Evolutionary conservation across 106 monocot species (phyloP).

Genomic region (Agapanthus africanus): DNA sequence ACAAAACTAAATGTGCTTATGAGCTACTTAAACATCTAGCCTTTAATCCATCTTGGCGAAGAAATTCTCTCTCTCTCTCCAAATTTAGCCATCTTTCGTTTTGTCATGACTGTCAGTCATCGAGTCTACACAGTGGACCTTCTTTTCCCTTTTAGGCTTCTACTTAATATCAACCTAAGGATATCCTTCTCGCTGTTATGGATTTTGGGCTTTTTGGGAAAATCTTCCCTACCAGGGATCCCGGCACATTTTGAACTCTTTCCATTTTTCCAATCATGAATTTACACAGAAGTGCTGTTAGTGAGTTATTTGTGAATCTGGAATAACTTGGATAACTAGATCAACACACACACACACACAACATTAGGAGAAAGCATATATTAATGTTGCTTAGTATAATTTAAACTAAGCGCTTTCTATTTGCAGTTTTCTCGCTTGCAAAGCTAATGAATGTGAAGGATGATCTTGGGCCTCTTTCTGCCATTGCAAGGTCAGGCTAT

Average conservation of each 20-base stretch:
- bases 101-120: neutral
- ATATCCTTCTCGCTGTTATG: neutral
- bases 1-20: neutral
- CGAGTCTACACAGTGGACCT: neutral
- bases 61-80: neutral
- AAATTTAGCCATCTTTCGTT: neutral
- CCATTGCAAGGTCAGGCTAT: constrained; percentile 71
- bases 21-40: neutral
- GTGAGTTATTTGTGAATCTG: neutral
- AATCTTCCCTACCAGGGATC: neutral
- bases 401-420: neutral
- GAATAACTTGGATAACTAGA: neutral
- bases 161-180: neutral
- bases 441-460: constrained; percentile 97
- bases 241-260: neutral
- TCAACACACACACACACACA: too few species aligned
- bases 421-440: constrained; percentile 83
- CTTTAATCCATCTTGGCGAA: neutral
- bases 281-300: neutral
- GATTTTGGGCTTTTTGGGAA: neutral
- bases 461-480: constrained; percentile 57
- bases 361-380: too few species aligned
- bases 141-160: neutral
- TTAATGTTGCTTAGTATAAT: neutral
- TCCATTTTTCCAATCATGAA: neutral